These are phyloP conservation scores for Penicillium salamii DNA, from an alignment of 495 filamentous ascomycete genomes.

Conservation along the genomic window DNA sequence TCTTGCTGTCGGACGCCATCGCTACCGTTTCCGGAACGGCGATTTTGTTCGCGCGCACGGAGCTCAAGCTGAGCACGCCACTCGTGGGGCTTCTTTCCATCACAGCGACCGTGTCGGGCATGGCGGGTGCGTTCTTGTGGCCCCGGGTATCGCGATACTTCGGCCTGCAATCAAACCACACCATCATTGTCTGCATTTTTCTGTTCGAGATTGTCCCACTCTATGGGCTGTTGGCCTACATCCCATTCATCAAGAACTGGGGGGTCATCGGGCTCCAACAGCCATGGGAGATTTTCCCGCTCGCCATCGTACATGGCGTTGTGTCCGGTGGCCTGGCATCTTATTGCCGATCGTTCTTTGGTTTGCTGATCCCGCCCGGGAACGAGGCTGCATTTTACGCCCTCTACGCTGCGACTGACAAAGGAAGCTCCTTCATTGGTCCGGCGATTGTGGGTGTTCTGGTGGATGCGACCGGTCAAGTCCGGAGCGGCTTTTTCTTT, in stretches of 20 bases:
- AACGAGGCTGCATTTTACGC: constrained; percentile 91
- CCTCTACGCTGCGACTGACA: constrained; percentile 90
- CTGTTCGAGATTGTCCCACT: constrained; percentile 85
- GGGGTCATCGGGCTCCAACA: constrained; percentile 79
- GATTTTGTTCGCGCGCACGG: constrained; percentile 88
- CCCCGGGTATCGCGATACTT: constrained; percentile 62
- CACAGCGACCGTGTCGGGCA: constrained; percentile 72
- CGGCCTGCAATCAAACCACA: constrained; percentile 66
- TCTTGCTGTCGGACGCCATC: constrained; percentile 82
- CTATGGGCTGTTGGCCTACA: constrained; percentile 81
- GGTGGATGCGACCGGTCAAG: constrained; percentile 76
- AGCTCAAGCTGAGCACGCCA: constrained; percentile 74
- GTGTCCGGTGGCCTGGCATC: constrained; percentile 79
- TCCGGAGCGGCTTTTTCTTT: constrained; percentile 87
- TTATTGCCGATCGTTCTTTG: constrained; percentile 83
- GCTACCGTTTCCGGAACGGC: constrained; percentile 88
- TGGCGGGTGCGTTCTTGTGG: constrained; percentile 84
- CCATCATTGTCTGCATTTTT: constrained; percentile 75
- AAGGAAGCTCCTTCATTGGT: constrained; percentile 84
- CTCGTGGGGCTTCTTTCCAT: constrained; percentile 79
- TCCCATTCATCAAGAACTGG: constrained; percentile 68
- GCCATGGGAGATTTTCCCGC: constrained; percentile 88
- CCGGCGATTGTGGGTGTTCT: constrained; percentile 84
- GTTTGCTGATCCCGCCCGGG: constrained; percentile 83
- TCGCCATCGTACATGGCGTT: constrained; percentile 79